Conservation (phyloP, 225 moss, liverwort and hornwort genomes). For the Polytrichum formosum region DNA sequence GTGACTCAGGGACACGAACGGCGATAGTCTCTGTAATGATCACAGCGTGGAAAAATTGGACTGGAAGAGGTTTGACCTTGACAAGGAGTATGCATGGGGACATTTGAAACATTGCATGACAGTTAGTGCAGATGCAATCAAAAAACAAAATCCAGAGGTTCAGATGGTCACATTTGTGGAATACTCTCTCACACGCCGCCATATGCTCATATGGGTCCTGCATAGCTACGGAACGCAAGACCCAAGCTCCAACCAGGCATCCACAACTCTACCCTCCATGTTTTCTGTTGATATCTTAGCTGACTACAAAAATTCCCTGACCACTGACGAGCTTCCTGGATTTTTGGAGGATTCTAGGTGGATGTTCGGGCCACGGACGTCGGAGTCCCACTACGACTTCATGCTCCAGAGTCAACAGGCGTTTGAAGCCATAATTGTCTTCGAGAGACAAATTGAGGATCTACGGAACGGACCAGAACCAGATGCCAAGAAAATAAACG, state of each 20-base stretch:
- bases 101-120: conserved; percentile 4
- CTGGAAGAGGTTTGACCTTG: conserved; percentile 8
- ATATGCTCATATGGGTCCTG: conserved; percentile 9
- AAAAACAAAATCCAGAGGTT: conserved; percentile 1
- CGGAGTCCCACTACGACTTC: too few relatives aligned
- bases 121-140: not conserved
- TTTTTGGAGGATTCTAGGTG: too few relatives aligned
- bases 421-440: not conserved
- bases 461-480: not conserved
- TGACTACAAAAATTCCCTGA: not conserved
- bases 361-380: too few relatives aligned
- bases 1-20: too few relatives aligned
- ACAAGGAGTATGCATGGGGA: conserved; percentile 6
- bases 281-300: not conserved
- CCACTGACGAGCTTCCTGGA: too few relatives aligned
- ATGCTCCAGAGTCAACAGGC: not conserved
- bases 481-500: not conserved
- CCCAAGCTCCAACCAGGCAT: not conserved
- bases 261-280: not conserved
- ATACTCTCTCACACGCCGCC: not conserved
- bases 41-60: not conserved
- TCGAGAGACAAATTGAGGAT: not conserved
- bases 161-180: conserved; percentile 12
- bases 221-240: conserved; percentile 1
- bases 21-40: not conserved